A percentile compares a stretch with the other conserved stretches of the same genome.
Evolutionary conservation across 257 asterid genomes (phyloP).

Genomic region (Solanum bulbocastanum): DNA sequence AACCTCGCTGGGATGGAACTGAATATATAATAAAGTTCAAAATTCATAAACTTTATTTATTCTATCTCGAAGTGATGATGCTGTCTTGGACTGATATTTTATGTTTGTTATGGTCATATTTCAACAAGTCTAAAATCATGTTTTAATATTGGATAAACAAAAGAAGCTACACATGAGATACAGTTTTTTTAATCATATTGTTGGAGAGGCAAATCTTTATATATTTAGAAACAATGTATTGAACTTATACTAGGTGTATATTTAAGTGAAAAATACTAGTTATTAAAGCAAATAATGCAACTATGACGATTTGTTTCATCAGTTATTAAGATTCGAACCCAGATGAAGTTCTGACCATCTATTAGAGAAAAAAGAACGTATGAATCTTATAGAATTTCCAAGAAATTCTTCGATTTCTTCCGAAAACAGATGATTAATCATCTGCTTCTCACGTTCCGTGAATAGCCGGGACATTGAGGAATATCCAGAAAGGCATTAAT

Average conservation of each 20-base stretch:
- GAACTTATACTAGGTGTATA: background rate
- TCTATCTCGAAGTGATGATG: background rate
- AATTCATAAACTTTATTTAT: too few relatives aligned
- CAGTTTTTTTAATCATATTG: background rate
- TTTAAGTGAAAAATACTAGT: background rate
- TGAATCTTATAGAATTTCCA: too few relatives aligned
- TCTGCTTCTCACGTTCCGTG: too few relatives aligned
- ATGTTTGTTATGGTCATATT: background rate
- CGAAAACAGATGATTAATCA: too few relatives aligned
- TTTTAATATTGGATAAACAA: background rate
- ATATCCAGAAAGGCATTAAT: background rate
- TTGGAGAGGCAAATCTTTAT: background rate
- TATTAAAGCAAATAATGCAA: background rate
- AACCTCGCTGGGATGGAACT: background rate
- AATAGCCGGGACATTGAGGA: too few relatives aligned
- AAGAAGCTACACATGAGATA: background rate
- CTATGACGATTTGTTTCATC: background rate
- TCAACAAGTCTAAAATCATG: background rate
- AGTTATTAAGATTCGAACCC: background rate
- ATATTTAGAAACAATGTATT: background rate
- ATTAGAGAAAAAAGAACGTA: too few relatives aligned
- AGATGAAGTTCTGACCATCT: too few relatives aligned
- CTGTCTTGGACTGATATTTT: background rate
- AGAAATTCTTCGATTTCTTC: too few relatives aligned
- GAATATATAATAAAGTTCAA: too few relatives aligned